Evolutionary conservation across 805 yeast species (phyloP).

Genomic region (Clavispora fructus): DNA sequence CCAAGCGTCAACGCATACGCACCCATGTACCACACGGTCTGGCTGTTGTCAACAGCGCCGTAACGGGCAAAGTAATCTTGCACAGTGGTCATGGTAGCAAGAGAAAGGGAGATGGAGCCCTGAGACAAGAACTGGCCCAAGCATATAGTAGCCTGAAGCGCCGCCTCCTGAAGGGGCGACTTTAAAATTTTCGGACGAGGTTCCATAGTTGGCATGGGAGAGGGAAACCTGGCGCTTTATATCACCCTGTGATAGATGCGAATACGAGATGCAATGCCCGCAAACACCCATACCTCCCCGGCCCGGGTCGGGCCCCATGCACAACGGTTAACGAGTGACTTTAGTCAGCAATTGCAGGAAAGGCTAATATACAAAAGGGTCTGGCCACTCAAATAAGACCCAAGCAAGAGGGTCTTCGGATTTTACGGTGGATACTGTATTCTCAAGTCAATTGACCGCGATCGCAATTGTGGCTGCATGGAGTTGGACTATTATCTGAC

Average conservation of each 20-base stretch:
- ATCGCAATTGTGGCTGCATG: too few relatives aligned
- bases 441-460: too few relatives aligned
- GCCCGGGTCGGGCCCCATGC: too few relatives aligned
- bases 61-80: constrained; percentile 20
- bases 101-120: constrained; percentile 33
- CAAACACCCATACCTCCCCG: too few relatives aligned
- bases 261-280: neutral
- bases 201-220: constrained; percentile 2
- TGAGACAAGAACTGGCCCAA: constrained; percentile 33
- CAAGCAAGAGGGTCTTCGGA: too few relatives aligned
- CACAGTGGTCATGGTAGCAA: constrained; percentile 34
- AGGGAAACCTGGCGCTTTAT: neutral
- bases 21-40: constrained; percentile 55
- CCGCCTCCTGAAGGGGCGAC: constrained; percentile 10
- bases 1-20: constrained; percentile 69
- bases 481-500: too few relatives aligned
- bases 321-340: too few relatives aligned
- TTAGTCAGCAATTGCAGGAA: too few relatives aligned
- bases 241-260: neutral
- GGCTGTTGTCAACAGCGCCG: constrained; percentile 2
- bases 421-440: too few relatives aligned
- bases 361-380: too few relatives aligned
- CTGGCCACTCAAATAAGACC: too few relatives aligned
- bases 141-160: constrained; percentile 9
- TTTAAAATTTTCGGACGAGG: constrained; percentile 7